Evolutionary conservation across 2,329 filamentous ascomycete species (phyloP).

Genomic region (Sclerotinia spermophila): DNA sequence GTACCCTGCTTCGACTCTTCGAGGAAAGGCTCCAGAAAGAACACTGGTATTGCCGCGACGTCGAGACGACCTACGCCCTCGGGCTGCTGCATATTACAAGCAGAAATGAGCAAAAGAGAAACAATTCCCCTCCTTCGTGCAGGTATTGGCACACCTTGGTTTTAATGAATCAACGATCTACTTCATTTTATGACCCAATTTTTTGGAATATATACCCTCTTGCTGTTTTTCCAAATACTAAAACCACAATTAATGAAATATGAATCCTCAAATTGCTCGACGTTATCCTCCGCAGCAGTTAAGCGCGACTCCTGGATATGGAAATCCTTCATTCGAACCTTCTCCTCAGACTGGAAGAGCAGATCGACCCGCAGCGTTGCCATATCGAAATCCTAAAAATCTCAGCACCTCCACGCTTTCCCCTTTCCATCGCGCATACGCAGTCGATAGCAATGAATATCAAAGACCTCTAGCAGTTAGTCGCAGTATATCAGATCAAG

Average conservation of each 20-base stretch:
- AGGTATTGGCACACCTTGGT: conserved; percentile 37
- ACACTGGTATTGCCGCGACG: conserved; percentile 3
- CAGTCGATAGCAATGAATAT: conserved; percentile 29
- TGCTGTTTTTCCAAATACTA: conserved; percentile 18
- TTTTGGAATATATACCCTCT: conserved; percentile 25
- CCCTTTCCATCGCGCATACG: conserved; percentile 31
- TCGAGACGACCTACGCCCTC: conserved; percentile 16
- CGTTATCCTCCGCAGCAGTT: conserved; percentile 39
- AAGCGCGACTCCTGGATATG: conserved; percentile 32
- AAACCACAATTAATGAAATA: conserved; percentile 36
- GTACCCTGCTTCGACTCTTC: conserved; percentile 1
- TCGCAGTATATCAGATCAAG: conserved; percentile 44
- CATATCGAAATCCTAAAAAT: conserved; percentile 34
- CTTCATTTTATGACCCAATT: conserved; percentile 21
- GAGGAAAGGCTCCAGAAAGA: neutral
- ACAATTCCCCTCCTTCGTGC: conserved; percentile 35
- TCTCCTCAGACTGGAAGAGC: conserved; percentile 24
- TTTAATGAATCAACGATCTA: conserved; percentile 25
- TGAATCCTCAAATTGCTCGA: conserved; percentile 46
- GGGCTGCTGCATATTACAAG: conserved; percentile 24
- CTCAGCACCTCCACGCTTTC: conserved; percentile 23
- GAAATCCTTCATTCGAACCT: conserved; percentile 31
- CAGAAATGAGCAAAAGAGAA: conserved; percentile 37
- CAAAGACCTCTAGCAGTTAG: conserved; percentile 22
- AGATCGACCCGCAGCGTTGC: conserved; percentile 28